Base-by-base conservation (phyloP, 2,329 filamentous ascomycete species). In the Amauroascus verrucosus region DNA sequence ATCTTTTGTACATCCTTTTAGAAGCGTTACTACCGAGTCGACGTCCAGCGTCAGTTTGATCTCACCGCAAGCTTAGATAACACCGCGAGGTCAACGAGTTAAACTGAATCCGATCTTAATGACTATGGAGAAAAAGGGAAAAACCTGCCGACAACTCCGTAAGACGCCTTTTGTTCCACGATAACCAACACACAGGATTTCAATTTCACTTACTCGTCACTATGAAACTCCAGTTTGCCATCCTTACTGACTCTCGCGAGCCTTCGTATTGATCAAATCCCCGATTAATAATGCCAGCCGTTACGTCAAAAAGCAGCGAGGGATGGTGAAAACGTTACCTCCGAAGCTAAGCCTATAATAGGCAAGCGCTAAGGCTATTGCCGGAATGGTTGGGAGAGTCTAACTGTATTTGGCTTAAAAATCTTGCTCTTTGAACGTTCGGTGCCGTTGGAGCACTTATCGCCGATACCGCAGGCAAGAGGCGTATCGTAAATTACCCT, bases 381-480 rank as follows among this genome's bases (percentile, higher is more conserved):
- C 22, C 41, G 41, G 41, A 26, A 38, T 16, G 3, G 1, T 6
- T 16, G 16, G 16, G 37, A 2, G 2, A 4, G 8, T 16, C 49
- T 51, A 51, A 26, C 28, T 30, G 2, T 1, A 35, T 45, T 24
- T 4, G 18, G 49, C 20, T 11, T 51, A 51, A 38, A 22, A 9
- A 1, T 1, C 8, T n/a, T 14, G 33, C 38, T 13, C 3, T 7
- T 44, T 43, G 16, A 26, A 14, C 3, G 7, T 41, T 41, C 16
- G 5, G n/a, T 46, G 40, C 11, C 41, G 32, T 53, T 26, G 28
- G 18, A 9, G 37, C 20, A 22, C 48, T 26, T 26, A 28, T 30
- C 50, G 33, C 50, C 43, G 50, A 53, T 37, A 47, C 50, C 33
- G 50, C 50, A 53, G 50, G 41, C 50, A 24, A 51, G 43, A 49